These are phyloP conservation scores for Pilasporangium apinafurcum DNA, from an alignment of 352 stramenopile genomes.

Conservation along the genomic window DNA sequence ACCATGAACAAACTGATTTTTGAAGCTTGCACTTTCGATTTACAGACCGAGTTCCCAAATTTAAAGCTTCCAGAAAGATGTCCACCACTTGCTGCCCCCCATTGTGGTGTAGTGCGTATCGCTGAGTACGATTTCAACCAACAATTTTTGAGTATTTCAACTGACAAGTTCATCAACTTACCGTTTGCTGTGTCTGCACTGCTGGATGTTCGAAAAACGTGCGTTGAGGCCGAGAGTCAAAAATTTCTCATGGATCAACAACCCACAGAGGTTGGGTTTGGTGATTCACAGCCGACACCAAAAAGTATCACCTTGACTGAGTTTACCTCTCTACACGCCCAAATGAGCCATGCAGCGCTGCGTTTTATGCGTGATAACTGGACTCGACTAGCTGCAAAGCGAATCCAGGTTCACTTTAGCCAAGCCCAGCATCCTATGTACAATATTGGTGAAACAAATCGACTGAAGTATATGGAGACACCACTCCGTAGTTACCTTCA, in stretches of 20 bases:
- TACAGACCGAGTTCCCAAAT: conserved; percentile 48
- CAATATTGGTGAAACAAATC: conserved; percentile 61
- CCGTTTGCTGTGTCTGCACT: conserved; percentile 63
- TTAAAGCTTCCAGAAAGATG: conserved; percentile 29
- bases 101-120: conserved; percentile 48
- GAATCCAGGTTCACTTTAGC: conserved; percentile 61
- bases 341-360: conserved; percentile 66
- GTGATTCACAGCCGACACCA: conserved; percentile 24
- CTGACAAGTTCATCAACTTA: conserved; percentile 66
- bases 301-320: conserved; percentile 74
- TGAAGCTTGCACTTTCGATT: conserved; percentile 58
- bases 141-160: conserved; percentile 47
- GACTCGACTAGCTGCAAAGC: conserved; percentile 63
- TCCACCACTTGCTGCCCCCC: conserved; percentile 14
- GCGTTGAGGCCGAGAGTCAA: conserved; percentile 49
- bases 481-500: conserved; percentile 52
- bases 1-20: conserved; percentile 94
- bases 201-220: conserved; percentile 64
- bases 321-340: conserved; percentile 56
- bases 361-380: conserved; percentile 77
- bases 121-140: conserved; percentile 66
- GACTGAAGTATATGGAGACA: conserved; percentile 58
- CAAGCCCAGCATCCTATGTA: conserved; percentile 46
- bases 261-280: conserved; percentile 56
- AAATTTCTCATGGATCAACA: conserved; percentile 70